Evolutionary conservation across 2,329 filamentous ascomycete species (phyloP), one percentile per base, ranked within the genome.

Genomic region (Hypoxylon sp.): DNA sequence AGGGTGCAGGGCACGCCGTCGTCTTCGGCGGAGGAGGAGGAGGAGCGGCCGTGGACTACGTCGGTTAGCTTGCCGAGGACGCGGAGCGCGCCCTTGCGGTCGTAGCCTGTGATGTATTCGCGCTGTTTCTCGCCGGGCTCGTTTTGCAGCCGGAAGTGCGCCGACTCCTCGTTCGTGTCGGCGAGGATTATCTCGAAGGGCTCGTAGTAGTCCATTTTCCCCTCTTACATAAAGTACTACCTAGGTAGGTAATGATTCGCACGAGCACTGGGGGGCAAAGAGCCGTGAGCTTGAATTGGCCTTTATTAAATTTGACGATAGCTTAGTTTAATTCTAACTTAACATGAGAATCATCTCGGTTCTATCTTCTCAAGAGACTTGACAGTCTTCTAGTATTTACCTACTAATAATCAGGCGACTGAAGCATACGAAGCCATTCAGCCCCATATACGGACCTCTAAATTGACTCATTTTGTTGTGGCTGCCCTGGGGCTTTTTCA

Each of bases 111-210:
- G 56, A 64, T 32, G 49, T 60, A 60, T n/a, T 59, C 55, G 36
- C 55, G 55, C 34, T 64, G 55, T 11, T 23, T 46, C 50, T 64
- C 55, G 30, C 50, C 62, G 3, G 62, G 55, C 43, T 64, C 62
- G 55, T 64, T 64, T 30, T 64, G 55, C n/a, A 60, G 55, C 10
- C 62, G 55, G 55, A 23, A 64, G 32, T 64, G 62, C 11, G 62
- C 62, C 5, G 49, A 38, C 48, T 64, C 61, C n/a, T 64, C 53
- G 55, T 64, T 64, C 1, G 49, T 41, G 62, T 60, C 50, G 1
- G 56, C 23, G 50, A 65, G 62, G 56, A 53, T 38, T 25, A 60
- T 65, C 34, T 65, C 56, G 51, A 65, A 65, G 5, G 43, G 19
- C 14, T 60, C 56, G 14, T 60, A 25, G 30, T 55, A 28, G 23